Base-by-base conservation (phyloP, 2,329 filamentous ascomycete species). In the Xylaria sp. region DNA sequence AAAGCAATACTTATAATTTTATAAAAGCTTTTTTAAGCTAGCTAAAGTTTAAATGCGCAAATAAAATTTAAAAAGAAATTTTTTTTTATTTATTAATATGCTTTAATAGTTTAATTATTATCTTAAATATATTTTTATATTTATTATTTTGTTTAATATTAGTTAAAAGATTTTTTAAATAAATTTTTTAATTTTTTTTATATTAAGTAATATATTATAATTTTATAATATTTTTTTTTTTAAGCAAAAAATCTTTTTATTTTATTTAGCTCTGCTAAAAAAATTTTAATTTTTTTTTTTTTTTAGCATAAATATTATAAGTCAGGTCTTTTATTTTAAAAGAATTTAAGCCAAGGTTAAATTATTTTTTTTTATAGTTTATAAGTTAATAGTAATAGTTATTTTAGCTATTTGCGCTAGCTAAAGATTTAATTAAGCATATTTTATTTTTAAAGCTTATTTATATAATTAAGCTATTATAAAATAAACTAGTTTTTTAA, bases 51-150 rank as follows among this genome's bases (percentile, higher is more conserved):
- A 35, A 35, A 10, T 12, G 27, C 16, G 2, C 35, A 21, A 18
- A n/a, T 6, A n/a, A 21, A 1, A 1, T 5, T 54, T 54, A n/a
- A 27, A 8, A 8, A 16, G 18, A 21, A 5, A n/a, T 54, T 32
- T 32, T 1, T 1, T 54, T 32, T 54, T 3, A 3, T 35, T 54
- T 54, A 16, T n/a, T 35, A 35, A 21, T 54, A 54, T 32, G 2
- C 3, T 35, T 35, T 54, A 27, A 54, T 54, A 35, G 32, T n/a
- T n/a, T 35, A 6, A n/a, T 54, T 54, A 18, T 35, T 13, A 21
- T 54, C 9, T 8, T 35, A 1, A 35, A 54, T 54, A 54, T 54
- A 54, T 54, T 54, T 35, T 54, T 35, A 54, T 35, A 54, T 18
- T 9, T 35, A 35, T n/a, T 54, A 1, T 16, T 16, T 18, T 16